Base-by-base conservation (phyloP, 257 asterid genomes). In the Solanum verrucosum region DNA sequence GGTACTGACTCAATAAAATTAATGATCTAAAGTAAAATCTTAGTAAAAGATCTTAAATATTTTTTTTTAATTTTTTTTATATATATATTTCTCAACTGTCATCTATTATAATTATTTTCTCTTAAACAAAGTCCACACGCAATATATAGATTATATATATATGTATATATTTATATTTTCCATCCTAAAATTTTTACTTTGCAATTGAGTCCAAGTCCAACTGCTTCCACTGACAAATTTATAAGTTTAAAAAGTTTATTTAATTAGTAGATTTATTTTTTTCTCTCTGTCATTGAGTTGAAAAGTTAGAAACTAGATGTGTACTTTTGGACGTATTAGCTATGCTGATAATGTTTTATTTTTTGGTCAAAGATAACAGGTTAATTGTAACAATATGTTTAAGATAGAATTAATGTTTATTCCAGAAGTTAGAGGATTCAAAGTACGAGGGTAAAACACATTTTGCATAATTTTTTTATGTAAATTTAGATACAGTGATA, bases 111-210 rank as follows among this genome's bases (percentile, higher is more conserved):
- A n/a, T 42, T 42, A 11, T 77, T 77, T 73, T 18, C 37, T 49
- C 3, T 87, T 77, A 74, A 56, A 42, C 83, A 70, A 75, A 87
- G 88, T 86, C 91, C 89, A 90, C 90, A 87, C 90, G 91, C 44
- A 75, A 49, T 49, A 5, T 46, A 86, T 78, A 84, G 87, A 13
- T 3, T 44, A 44, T 44, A 44, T 44, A 42, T 20, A 63, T 60
- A 60, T n/a, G n/a, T n/a, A n/a, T n/a, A n/a, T n/a, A n/a, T n/a
- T n/a, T n/a, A n/a, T n/a, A n/a, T 63, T 16, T 84, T 63, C 9
- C 20, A 23, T 42, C 59, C 10, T 15, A 25, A 3, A 60, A 2
- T 84, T 29, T 68, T 67, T 63, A n/a, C 31, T 71, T 68, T 68
- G 4, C 25, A 16, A 1, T 37, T 60, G 35, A 72, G 73, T 86